A percentile compares a stretch with the other conserved stretches of the same genome.
Evolutionary conservation across 2,329 filamentous ascomycete species (phyloP).

Genomic region (Alternaria brassicicola): DNA sequence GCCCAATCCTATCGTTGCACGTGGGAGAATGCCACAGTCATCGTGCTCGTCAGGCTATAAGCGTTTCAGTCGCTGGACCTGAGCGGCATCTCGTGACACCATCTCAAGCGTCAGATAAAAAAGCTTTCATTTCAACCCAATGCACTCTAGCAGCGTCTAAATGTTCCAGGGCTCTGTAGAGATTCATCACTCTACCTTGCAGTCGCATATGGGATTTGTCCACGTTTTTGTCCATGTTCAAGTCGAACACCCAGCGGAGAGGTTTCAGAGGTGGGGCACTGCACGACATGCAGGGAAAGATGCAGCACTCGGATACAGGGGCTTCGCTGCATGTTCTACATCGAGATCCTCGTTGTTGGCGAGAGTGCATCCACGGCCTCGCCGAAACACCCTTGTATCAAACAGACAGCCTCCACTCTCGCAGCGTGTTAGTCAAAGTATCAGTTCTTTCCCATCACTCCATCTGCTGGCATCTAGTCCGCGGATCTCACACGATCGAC

Average conservation of each 20-base stretch:
- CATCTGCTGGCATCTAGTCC: background rate
- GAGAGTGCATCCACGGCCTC: background rate
- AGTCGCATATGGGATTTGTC: background rate
- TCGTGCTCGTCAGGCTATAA: background rate
- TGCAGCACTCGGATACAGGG: background rate
- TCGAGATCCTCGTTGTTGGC: background rate
- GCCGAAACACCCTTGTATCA: background rate
- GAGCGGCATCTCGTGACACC: background rate
- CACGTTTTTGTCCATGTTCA: background rate
- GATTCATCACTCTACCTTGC: background rate
- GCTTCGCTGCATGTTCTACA: background rate
- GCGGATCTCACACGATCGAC: background rate
- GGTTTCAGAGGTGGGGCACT: background rate
- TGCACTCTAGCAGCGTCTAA: background rate
- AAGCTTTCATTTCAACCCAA: background rate
- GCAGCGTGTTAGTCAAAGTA: background rate
- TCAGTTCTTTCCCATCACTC: background rate
- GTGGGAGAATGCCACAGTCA: background rate
- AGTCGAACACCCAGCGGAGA: background rate
- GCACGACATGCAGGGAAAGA: background rate
- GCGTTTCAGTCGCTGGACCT: background rate
- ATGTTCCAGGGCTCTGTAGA: background rate
- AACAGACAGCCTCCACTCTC: background rate
- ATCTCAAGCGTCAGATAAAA: background rate
- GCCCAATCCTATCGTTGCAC: background rate